Base-by-base conservation (phyloP, 495 filamentous ascomycete genomes). In the Penicillium cosmopolitanum region DNA sequence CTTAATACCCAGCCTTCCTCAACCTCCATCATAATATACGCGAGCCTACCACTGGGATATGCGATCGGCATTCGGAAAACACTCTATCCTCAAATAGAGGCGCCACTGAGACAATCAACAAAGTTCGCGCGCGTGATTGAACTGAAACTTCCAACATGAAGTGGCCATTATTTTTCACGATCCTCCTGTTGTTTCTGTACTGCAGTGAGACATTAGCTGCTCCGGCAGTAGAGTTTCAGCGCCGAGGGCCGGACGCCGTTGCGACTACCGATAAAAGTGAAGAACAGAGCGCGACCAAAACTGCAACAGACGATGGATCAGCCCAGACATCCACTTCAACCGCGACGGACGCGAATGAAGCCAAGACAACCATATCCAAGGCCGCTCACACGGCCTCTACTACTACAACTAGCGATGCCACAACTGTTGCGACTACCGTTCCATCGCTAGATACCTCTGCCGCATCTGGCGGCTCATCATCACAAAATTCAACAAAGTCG, bases 401-500 rank as follows among this genome's bases (percentile, higher is more conserved):
- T 19, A 66, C 62, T 33, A 58, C 63, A 5, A 31, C 28, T 31
- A 63, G 67, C 5, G 16, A 51, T 5, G 40, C 63, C 6, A 62
- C 55, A 9, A 48, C 62, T 5, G 56, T 65, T 57, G 38, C 66
- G 56, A 63, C 55, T 1, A 57, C 63, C 2, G 53, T 67, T 19
- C 62, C 63, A 5, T 70, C 68, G 4, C 33, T 68, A 43, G 61
- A 67, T 18, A 59, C 57, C 36, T 36, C 65, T 21, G 57, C 48
- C 15, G 25, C 42, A 16, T 62, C 58, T 8, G 35, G 36, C 13
- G 31, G 46, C 18, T 23, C 42, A 57, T 33, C 44, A 5, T 15
- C 51, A 43, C 55, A 65, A 34, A 66, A 72, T 58, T 58, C 34
- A 33, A 59, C 48, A 10, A 68, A 66, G 16, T 50, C 66, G 46